These are phyloP conservation scores for Paracoccidioides lutzii DNA, from an alignment of 2,329 filamentous ascomycete genomes.

Conservation along the genomic window DNA sequence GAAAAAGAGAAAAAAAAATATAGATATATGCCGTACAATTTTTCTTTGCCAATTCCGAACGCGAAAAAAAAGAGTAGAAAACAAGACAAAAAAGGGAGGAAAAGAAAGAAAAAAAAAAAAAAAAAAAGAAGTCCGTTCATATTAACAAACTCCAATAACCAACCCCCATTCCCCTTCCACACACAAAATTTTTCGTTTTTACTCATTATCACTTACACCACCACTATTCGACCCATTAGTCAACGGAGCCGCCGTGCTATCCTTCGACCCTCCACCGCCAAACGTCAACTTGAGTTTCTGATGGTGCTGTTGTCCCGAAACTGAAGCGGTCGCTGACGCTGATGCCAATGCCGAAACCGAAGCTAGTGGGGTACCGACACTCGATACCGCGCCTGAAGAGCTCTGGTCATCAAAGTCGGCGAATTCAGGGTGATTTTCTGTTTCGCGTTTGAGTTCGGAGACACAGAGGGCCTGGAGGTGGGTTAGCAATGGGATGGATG, in stretches of 20 bases:
- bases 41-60: background rate
- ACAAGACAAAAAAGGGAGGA: background rate
- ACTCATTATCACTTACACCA: conserved; percentile 21
- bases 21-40: background rate
- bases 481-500: background rate
- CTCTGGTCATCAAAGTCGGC: conserved; percentile 42
- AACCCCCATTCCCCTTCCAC: background rate
- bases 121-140: background rate
- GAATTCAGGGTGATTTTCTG: conserved; percentile 43
- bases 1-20: background rate
- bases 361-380: conserved; percentile 49
- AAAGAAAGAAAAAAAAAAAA: background rate
- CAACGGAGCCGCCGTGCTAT: conserved; percentile 16
- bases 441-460: conserved; percentile 41
- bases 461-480: conserved; percentile 35
- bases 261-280: conserved; percentile 25
- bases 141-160: background rate
- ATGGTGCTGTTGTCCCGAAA: conserved; percentile 33
- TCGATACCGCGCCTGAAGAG: conserved; percentile 35
- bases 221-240: conserved; percentile 21
- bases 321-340: background rate
- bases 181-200: background rate
- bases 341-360: conserved; percentile 26
- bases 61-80: background rate
- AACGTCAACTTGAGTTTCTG: conserved; percentile 57